A percentile compares a stretch with the other conserved stretches of the same genome.
Conservation (phyloP, 306 rosid species). For the Malus sylvestris region DNA sequence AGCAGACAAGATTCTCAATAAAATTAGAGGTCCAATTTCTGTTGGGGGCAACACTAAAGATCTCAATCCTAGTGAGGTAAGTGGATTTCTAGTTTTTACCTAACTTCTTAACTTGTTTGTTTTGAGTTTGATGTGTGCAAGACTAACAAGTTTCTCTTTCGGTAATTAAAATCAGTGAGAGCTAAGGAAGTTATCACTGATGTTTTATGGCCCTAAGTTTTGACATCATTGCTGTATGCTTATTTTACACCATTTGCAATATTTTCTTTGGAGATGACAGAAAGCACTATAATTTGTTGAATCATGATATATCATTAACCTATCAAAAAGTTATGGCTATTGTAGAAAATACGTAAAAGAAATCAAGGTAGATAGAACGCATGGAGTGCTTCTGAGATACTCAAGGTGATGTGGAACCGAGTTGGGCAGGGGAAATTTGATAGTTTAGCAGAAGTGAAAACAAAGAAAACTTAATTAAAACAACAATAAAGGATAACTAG, state of each 20-base stretch:
- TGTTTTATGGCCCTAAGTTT: neutral
- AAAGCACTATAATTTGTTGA: neutral
- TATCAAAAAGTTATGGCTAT: neutral
- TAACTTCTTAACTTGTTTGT: neutral
- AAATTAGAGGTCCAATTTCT: conserved; percentile 31
- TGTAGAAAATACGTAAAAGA: neutral
- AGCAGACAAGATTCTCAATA: conserved; percentile 30
- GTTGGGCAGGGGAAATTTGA: too few species aligned
- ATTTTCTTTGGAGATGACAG: neutral
- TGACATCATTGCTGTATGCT: neutral
- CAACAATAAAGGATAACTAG: too few species aligned
- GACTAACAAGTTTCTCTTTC: neutral
- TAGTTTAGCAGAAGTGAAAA: too few species aligned
- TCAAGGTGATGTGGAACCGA: neutral
- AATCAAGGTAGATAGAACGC: neutral
- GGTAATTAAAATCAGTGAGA: neutral
- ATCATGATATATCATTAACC: neutral
- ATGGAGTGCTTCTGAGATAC: neutral
- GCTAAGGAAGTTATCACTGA: neutral
- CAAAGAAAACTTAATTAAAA: too few species aligned
- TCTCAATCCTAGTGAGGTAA: conserved; percentile 46
- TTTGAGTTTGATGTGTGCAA: neutral
- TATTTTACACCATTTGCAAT: neutral
- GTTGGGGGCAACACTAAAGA: conserved; percentile 24
- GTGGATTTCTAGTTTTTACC: conserved; percentile 6